Evolutionary conservation across 441 rosid species (phyloP), one percentile per base, ranked within the genome.

Genomic region (Brassica hybrid): DNA sequence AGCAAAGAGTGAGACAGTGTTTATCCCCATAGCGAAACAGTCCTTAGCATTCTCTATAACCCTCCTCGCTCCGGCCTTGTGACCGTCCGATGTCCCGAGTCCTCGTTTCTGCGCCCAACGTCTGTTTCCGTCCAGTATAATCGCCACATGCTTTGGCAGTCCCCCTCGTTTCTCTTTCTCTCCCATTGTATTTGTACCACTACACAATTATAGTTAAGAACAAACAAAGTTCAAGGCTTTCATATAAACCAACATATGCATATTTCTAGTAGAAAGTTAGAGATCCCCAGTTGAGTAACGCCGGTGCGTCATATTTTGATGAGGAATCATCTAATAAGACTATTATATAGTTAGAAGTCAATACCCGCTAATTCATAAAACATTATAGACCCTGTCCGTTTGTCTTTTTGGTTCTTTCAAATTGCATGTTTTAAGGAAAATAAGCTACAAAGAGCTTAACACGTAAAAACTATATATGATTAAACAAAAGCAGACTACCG

Each of bases 1-100:
- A 54, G 79, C 76, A 59, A 74, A 80, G 65, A 75, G 54, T 23
- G 83, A 74, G 50, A 80, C 4, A 30, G 72, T 75, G 14, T 76
- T 76, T 5, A 3, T 52, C 13, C 83, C 83, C 41, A 50, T 25
- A 21, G 67, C 43, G 6, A 67, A 71, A 72, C 73, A 80, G 41
- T 75, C 72, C 60, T 76, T 80, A 21, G 67, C 65, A 72, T 75
- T 76, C 50, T 60, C 62, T 3, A 71, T 5, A 7, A 76, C 61
- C 8, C 1, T 61, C 17, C 18, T 50, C 0, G 69, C 79, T 68
- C 83, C 80, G 13, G 80, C 77, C n/a, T 72, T n/a, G 34, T 75
- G 77, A 9, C 83, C 80, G 9, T 67, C 56, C 4, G 54, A 38
- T 76, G 73, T 72, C 6, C 11, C 21, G 0, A 73, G 75, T 34